A percentile compares a stretch with the other conserved stretches of the same genome.
Conservation (phyloP, 805 yeast genomes). For the Metschnikowia aberdeeniae region DNA sequence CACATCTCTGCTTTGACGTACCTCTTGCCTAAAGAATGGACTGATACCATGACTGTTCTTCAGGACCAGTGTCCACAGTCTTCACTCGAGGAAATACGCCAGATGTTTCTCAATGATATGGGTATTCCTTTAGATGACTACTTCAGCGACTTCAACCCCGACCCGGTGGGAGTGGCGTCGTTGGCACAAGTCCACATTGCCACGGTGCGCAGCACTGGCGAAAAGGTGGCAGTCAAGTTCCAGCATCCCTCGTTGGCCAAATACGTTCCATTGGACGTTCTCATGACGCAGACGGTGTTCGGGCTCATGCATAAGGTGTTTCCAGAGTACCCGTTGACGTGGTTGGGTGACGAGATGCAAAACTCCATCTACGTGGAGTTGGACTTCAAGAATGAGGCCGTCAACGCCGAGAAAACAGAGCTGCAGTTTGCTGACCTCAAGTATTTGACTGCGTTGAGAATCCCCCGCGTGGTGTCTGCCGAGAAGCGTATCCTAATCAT, state of each 20-base stretch:
- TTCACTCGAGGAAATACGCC: conserved; percentile 60
- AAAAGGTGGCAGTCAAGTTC: conserved; percentile 86
- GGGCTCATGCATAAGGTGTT: conserved; percentile 68
- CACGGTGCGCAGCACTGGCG: conserved; percentile 49
- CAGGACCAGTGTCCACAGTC: conserved; percentile 90
- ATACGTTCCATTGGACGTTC: conserved; percentile 87
- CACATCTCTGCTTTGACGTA: conserved; percentile 91
- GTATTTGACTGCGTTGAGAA: conserved; percentile 65
- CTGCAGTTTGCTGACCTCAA: conserved; percentile 57
- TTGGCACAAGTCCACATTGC: conserved; percentile 95
- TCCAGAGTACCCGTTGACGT: conserved; percentile 88
- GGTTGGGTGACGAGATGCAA: conserved; percentile 95
- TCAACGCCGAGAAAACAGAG: conserved; percentile 68
- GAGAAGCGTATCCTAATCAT: conserved; percentile 70
- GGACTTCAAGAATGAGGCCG: conserved; percentile 83
- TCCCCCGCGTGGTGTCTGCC: conserved; percentile 71
- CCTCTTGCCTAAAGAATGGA: conserved; percentile 90
- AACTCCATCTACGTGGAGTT: conserved; percentile 85
- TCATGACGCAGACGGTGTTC: conserved; percentile 74
- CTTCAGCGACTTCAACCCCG: conserved; percentile 61
- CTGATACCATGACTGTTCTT: conserved; percentile 85
- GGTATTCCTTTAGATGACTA: conserved; percentile 56
- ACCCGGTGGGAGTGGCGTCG: conserved; percentile 93
- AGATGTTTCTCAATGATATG: conserved; percentile 65
- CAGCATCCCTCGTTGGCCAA: conserved; percentile 87